phyloP scores from a whole-genome alignment of 306 rosid genomes.

The Cicer pinnatifidum region DNA sequence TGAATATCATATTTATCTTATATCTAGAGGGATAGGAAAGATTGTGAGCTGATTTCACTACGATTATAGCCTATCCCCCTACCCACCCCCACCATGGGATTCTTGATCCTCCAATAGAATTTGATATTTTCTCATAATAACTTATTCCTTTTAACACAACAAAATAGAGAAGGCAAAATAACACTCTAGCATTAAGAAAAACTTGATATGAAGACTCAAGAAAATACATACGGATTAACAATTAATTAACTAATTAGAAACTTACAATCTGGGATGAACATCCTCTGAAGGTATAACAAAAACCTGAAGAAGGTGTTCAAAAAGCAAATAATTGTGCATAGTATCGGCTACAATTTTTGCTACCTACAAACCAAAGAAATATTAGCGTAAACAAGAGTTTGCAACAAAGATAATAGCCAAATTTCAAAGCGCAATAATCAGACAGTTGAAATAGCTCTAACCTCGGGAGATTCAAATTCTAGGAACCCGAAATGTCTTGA shows the following conservation, averaged over 20 bases:
- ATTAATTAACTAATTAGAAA: constrained; percentile 14
- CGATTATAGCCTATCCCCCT: not conserved
- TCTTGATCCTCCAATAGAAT: not conserved
- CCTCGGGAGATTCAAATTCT: constrained; percentile 86
- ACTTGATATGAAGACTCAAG: constrained; percentile 1
- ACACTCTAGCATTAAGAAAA: not conserved
- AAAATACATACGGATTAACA: not conserved
- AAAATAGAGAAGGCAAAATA: not conserved
- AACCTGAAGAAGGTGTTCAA: constrained; percentile 80
- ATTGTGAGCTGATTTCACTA: not conserved
- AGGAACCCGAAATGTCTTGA: constrained; percentile 87
- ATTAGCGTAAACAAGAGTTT: constrained; percentile 18
- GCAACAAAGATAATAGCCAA: not conserved
- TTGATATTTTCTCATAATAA: not conserved
- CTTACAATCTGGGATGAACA: constrained; percentile 85
- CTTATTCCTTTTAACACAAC: not conserved
- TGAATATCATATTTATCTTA: not conserved
- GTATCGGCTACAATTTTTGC: constrained; percentile 91
- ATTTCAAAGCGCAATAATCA: not conserved
- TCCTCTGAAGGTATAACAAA: constrained; percentile 65
- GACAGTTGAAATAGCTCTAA: constrained; percentile 38
- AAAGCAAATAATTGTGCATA: constrained; percentile 87
- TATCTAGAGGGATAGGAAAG: not conserved
- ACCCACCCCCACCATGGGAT: not conserved
- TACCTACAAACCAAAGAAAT: constrained; percentile 58